Conservation (phyloP, 1,284 basidiomycete species). For the Microstroma glucosiphilum region DNA sequence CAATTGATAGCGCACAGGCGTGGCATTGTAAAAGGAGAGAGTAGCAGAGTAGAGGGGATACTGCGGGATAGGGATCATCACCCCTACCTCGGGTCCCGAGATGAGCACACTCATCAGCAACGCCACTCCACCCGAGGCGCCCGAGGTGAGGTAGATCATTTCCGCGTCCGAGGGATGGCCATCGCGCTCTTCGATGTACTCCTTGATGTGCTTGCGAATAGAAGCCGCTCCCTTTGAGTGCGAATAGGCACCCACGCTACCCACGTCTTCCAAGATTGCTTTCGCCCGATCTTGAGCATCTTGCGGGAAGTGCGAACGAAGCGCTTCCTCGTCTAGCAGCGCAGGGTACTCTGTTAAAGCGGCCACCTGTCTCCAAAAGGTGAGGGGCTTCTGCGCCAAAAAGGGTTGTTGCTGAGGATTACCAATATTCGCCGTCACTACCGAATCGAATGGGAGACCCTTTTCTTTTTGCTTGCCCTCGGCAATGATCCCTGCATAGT, state of each 20-base stretch:
- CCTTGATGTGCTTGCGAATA: constrained; percentile 80
- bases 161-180: constrained; percentile 69
- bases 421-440: constrained; percentile 94
- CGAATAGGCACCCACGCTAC: constrained; percentile 90
- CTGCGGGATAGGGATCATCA: constrained; percentile 94
- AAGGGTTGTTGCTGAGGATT: constrained; percentile 89
- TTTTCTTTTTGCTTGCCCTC: constrained; percentile 53
- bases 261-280: constrained; percentile 75
- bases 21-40: constrained; percentile 74
- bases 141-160: constrained; percentile 86
- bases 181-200: constrained; percentile 65
- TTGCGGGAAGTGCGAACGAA: constrained; percentile 61
- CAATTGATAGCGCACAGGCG: constrained; percentile 81
- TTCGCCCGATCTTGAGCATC: constrained; percentile 80
- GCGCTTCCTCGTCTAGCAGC: constrained; percentile 60
- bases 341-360: constrained; percentile 87
- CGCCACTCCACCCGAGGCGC: constrained; percentile 85
- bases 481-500: constrained; percentile 55
- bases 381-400: constrained; percentile 85
- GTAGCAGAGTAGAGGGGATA: constrained; percentile 96
- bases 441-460: constrained; percentile 71
- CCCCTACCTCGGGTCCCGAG: constrained; percentile 60
- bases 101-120: constrained; percentile 79
- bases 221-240: constrained; percentile 87
- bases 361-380: constrained; percentile 85